phyloP scores from a whole-genome alignment of 768 basidiomycete species.

The Pisolithus orientalis region DNA sequence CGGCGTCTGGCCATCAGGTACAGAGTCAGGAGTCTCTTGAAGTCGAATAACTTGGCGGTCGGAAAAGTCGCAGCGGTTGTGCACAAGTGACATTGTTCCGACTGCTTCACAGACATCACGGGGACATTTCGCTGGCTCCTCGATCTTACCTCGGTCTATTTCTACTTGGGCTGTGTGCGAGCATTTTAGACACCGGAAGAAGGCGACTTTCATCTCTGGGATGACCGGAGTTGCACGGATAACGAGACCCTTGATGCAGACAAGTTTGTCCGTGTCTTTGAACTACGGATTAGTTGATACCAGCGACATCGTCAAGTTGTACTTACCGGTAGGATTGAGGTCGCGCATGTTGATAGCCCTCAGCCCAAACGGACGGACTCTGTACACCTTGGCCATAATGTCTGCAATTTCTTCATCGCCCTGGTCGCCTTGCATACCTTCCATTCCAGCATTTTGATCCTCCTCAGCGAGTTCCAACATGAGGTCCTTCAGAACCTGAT shows the following conservation, averaged over 20 bases:
- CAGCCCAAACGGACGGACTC: constrained; percentile 87
- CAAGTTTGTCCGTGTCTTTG: constrained; percentile 95
- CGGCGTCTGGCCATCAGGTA: constrained; percentile 97
- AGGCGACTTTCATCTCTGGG: constrained; percentile 98
- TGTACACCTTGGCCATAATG: constrained; percentile 84
- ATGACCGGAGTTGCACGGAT: constrained; percentile 97
- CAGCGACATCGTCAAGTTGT: not conserved
- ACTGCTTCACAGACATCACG: constrained; percentile 86
- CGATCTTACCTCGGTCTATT: constrained; percentile 96
- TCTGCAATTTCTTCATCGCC: constrained; percentile 86
- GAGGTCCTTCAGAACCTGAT: constrained; percentile 89
- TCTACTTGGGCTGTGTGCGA: constrained; percentile 96
- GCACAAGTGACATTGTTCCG: constrained; percentile 91
- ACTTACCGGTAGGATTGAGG: constrained; percentile 82
- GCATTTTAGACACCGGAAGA: constrained; percentile 95
- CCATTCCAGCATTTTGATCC: constrained; percentile 63
- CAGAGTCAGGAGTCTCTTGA: constrained; percentile 96
- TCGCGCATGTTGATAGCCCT: constrained; percentile 88
- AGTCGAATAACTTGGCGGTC: constrained; percentile 93
- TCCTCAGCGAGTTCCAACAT: constrained; percentile 84
- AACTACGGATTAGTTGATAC: not conserved
- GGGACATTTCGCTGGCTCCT: constrained; percentile 87
- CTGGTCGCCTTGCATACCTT: constrained; percentile 69
- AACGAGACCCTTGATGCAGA: constrained; percentile 92
- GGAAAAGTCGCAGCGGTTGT: constrained; percentile 95